phyloP scores from a whole-genome alignment of 2,329 filamentous ascomycete genomes.

The Paraphoma chrysanthemicola region DNA sequence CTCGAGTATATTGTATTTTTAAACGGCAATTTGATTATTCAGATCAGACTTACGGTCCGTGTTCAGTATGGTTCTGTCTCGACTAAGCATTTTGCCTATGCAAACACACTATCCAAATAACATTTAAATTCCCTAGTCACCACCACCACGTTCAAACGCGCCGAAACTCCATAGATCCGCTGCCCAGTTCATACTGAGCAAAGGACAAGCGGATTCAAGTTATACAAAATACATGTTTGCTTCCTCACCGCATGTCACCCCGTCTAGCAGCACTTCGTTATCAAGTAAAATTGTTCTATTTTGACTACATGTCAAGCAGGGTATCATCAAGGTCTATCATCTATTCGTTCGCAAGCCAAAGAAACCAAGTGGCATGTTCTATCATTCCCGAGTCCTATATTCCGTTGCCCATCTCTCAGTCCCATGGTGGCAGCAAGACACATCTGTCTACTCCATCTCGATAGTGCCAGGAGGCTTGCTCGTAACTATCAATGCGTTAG shows the following conservation, averaged over 20 bases:
- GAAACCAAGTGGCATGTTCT: background rate
- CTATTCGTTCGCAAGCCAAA: slow-evolving; percentile 17
- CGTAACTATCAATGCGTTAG: slow-evolving; percentile 54
- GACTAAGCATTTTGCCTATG: background rate
- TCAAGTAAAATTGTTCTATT: slow-evolving; percentile 2
- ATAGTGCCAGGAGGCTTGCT: slow-evolving; percentile 76
- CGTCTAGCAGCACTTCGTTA: slow-evolving; percentile 29
- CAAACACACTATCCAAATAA: background rate
- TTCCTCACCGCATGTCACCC: background rate
- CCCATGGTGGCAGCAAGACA: too few species aligned
- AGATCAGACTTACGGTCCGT: background rate
- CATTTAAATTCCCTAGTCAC: background rate
- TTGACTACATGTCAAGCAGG: slow-evolving; percentile 19
- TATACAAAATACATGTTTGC: too few species aligned
- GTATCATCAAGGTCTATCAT: slow-evolving; percentile 36
- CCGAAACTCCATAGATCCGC: background rate
- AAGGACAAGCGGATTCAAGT: background rate
- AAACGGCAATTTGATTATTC: too few species aligned
- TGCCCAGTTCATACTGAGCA: background rate
- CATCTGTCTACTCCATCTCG: slow-evolving; percentile 69
- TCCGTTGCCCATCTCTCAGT: too few species aligned
- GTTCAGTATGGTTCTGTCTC: background rate
- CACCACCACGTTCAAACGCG: background rate
- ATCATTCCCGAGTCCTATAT: background rate
- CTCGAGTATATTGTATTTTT: too few species aligned